Evolutionary conservation across 139 green algal species (phyloP).

Genomic region (Yamagishiella unicocca): DNA sequence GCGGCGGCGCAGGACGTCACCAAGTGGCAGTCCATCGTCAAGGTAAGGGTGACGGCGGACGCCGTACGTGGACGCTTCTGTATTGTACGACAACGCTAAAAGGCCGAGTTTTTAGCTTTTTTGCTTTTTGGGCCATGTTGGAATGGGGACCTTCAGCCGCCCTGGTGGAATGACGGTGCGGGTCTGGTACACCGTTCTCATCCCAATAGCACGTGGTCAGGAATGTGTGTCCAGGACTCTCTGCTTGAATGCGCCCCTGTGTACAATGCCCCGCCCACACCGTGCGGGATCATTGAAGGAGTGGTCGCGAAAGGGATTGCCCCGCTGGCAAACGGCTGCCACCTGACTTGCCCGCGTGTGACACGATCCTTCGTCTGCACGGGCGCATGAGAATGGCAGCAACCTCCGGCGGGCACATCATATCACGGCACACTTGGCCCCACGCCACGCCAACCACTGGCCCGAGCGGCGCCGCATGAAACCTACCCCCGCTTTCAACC

Average conservation of each 20-base stretch:
- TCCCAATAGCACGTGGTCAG: too few relatives aligned
- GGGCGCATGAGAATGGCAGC: slow-evolving; percentile 47
- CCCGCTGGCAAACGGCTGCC: slow-evolving; percentile 55
- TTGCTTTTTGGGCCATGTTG: background rate
- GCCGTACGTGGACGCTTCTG: background rate
- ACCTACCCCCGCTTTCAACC: too few relatives aligned
- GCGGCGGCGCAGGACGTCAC: slow-evolving; percentile 82
- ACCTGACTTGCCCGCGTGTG: slow-evolving; percentile 7
- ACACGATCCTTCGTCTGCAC: slow-evolving; percentile 58
- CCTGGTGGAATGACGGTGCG: too few relatives aligned
- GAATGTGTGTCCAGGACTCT: background rate
- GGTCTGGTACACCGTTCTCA: too few relatives aligned
- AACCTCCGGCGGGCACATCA: slow-evolving; percentile 62
- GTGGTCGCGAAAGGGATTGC: slow-evolving; percentile 21
- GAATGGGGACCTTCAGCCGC: too few relatives aligned
- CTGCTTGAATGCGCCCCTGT: slow-evolving; percentile 21
- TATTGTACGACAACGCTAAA: background rate
- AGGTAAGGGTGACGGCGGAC: slow-evolving; percentile 65
- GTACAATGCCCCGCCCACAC: slow-evolving; percentile 33
- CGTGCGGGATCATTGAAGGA: slow-evolving; percentile 49
- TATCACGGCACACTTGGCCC: too few relatives aligned
- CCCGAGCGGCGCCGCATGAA: too few relatives aligned
- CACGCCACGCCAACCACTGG: too few relatives aligned
- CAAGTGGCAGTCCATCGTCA: slow-evolving; percentile 94
- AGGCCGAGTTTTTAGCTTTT: too few relatives aligned